These are phyloP conservation scores for Nitzschia inconspicua DNA, from an alignment of 108 stramenopile species.

Conservation along the genomic window DNA sequence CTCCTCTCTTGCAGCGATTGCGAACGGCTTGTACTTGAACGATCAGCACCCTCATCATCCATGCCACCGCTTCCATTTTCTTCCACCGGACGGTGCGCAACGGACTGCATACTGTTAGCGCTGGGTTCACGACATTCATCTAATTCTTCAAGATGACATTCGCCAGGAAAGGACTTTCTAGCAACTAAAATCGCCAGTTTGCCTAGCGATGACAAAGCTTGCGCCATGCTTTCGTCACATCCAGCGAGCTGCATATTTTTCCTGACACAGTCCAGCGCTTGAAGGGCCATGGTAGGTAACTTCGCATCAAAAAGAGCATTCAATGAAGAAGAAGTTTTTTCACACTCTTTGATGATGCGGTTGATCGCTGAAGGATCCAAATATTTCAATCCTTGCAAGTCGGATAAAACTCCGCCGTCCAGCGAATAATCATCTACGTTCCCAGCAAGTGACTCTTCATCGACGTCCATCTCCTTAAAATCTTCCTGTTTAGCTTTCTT, in stretches of 20 bases:
- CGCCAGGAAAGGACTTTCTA: constrained; percentile 17
- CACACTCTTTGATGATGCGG: constrained; percentile 31
- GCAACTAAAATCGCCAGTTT: constrained; percentile 16
- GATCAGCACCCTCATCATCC: background rate
- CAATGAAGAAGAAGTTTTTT: constrained; percentile 24
- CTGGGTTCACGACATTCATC: background rate
- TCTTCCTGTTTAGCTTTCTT: background rate
- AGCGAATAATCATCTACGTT: background rate
- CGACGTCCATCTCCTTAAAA: background rate
- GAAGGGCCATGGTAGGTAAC: constrained; percentile 14
- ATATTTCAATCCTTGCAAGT: constrained; percentile 7
- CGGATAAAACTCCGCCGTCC: background rate
- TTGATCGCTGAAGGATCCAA: constrained; percentile 35
- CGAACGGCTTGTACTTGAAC: background rate
- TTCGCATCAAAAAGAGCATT: constrained; percentile 27
- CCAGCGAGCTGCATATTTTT: constrained; percentile 6
- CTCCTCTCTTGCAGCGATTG: constrained; percentile 20
- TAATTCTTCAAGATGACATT: background rate
- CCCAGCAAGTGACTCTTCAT: background rate
- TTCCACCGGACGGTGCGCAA: background rate
- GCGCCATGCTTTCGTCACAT: constrained; percentile 10
- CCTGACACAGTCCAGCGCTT: constrained; percentile 19
- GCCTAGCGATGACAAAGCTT: constrained; percentile 31
- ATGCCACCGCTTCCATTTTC: background rate
- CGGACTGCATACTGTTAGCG: background rate